These are phyloP conservation scores for Pisolithus sp. DNA, from an alignment of 768 basidiomycete species.

Conservation along the genomic window DNA sequence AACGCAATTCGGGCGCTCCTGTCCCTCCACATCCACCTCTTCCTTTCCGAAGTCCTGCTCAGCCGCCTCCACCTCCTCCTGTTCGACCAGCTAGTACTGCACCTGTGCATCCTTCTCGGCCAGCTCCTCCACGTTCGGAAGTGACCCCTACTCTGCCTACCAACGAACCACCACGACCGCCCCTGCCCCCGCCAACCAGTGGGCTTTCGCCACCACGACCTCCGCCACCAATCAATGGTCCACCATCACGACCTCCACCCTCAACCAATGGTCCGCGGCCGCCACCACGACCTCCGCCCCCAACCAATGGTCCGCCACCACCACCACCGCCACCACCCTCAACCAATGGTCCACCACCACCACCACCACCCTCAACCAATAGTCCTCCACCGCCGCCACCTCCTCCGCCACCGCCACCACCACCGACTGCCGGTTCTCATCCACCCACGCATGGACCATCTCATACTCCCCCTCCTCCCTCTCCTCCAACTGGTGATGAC, in stretches of 20 bases:
- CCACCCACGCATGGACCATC: conserved; percentile 7
- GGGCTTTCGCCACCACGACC: conserved; percentile 25
- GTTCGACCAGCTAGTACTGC: conserved; percentile 26
- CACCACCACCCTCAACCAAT: conserved; percentile 22
- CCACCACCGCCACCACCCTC: conserved; percentile 41
- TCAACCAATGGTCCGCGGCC: conserved; percentile 20
- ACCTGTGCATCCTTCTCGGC: conserved; percentile 1
- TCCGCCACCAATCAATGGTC: conserved; percentile 25
- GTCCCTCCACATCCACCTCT: conserved; percentile 23
- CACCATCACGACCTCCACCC: conserved; percentile 22
- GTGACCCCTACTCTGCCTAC: conserved; percentile 23
- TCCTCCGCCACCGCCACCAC: conserved; percentile 27
- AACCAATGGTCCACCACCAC: background rate
- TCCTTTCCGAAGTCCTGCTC: conserved; percentile 22
- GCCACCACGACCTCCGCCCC: conserved; percentile 29
- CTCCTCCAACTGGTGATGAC: conserved; percentile 24
- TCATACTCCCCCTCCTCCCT: conserved; percentile 27
- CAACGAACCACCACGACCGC: conserved; percentile 30
- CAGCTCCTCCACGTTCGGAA: conserved; percentile 29
- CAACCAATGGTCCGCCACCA: conserved; percentile 15
- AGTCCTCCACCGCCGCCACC: conserved; percentile 28
- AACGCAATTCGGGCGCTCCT: conserved; percentile 22
- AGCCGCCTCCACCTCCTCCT: conserved; percentile 27
- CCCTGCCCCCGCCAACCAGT: conserved; percentile 26
- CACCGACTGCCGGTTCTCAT: conserved; percentile 24